A percentile compares a stretch with the other conserved stretches of the same genome.
phyloP scores from a whole-genome alignment of 495 filamentous ascomycete species.

The Jackrogersella multiformis region DNA sequence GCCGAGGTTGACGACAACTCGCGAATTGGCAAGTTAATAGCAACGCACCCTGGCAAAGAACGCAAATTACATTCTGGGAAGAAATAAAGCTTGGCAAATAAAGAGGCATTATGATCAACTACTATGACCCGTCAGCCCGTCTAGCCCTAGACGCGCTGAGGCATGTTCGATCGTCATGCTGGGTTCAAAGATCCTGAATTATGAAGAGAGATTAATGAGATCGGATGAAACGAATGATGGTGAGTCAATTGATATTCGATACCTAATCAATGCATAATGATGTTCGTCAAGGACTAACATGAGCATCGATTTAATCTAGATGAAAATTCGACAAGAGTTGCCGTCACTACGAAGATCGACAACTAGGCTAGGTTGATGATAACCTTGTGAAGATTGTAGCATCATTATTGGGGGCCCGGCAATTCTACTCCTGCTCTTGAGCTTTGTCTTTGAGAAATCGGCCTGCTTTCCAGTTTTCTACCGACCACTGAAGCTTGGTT shows the following conservation, averaged over 20 bases:
- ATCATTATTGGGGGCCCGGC: too few relatives aligned
- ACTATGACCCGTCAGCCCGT: conserved; percentile 18
- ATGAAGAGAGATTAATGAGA: conserved; percentile 14
- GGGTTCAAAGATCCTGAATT: conserved; percentile 17
- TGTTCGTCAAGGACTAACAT: conserved; percentile 13
- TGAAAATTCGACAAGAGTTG: conserved; percentile 31
- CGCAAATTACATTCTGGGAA: neutral
- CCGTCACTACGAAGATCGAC: conserved; percentile 15
- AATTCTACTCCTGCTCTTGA: too few relatives aligned
- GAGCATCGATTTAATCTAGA: neutral
- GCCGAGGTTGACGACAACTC: neutral
- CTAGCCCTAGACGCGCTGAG: neutral
- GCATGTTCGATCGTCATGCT: neutral
- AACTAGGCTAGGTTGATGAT: neutral
- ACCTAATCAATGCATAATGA: conserved; percentile 30
- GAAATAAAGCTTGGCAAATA: too few relatives aligned
- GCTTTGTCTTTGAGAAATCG: too few relatives aligned
- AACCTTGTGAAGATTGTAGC: conserved; percentile 21
- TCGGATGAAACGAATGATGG: conserved; percentile 30
- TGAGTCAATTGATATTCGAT: conserved; percentile 8
- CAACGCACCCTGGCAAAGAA: neutral
- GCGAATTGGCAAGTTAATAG: neutral
- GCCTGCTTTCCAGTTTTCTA: too few relatives aligned
- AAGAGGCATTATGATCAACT: conserved; percentile 20
- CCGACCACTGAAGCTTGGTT: too few relatives aligned